Conservation (phyloP, 768 basidiomycete genomes). For the Mycena haematopus region DNA sequence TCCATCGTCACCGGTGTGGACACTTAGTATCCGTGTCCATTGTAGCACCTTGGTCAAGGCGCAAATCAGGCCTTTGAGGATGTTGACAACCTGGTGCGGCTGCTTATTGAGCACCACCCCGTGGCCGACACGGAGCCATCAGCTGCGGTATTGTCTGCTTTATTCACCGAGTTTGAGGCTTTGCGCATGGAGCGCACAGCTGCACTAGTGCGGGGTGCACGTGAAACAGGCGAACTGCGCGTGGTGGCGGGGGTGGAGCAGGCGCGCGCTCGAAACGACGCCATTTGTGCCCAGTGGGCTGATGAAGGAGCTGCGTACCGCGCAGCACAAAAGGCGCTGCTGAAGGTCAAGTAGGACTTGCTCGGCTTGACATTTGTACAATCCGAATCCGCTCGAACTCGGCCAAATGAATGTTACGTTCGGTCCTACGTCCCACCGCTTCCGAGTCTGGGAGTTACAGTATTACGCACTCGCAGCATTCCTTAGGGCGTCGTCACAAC, state of each 20-base stretch:
- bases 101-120: conserved; percentile 39
- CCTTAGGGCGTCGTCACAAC: too few species aligned
- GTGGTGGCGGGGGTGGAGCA: conserved; percentile 40
- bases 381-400: too few species aligned
- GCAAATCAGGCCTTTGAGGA: conserved; percentile 55
- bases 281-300: conserved; percentile 20
- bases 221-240: conserved; percentile 41
- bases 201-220: conserved; percentile 43
- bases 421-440: too few species aligned
- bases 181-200: conserved; percentile 44
- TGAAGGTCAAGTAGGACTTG: not conserved
- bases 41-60: conserved; percentile 52
- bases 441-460: too few species aligned
- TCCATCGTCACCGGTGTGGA: not conserved
- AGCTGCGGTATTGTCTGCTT: conserved; percentile 34
- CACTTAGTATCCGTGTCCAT: not conserved
- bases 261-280: conserved; percentile 39
- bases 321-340: not conserved
- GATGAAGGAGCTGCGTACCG: conserved; percentile 2
- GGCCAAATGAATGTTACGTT: too few species aligned
- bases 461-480: too few species aligned
- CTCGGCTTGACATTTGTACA: too few species aligned
- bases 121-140: conserved; percentile 31
- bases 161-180: conserved; percentile 44
- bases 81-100: conserved; percentile 41